A percentile compares a stretch with the other conserved stretches of the same genome.
Conservation (phyloP, 2,329 filamentous ascomycete species). For the Cytospora schulzeri region DNA sequence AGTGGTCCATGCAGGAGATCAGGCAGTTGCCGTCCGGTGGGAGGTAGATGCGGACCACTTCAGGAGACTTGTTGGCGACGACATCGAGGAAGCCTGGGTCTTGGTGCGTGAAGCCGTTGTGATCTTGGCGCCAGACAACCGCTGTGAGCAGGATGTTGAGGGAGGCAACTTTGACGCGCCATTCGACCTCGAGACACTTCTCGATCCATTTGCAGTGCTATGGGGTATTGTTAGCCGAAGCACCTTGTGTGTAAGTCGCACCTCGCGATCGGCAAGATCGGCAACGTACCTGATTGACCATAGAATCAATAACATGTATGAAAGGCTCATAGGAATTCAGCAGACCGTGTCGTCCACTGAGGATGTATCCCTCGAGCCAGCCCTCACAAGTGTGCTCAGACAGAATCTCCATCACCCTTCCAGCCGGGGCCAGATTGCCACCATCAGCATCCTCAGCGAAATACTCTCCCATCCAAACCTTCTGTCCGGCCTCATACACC, state of each 20-base stretch:
- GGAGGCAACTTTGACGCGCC: slow-evolving; percentile 72
- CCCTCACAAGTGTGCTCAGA: slow-evolving; percentile 79
- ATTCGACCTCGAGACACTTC: slow-evolving; percentile 78
- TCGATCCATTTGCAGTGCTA: slow-evolving; percentile 83
- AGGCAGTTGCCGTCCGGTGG: slow-evolving; percentile 80
- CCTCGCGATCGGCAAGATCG: too few species aligned
- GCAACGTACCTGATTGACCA: slow-evolving; percentile 69
- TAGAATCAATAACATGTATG: slow-evolving; percentile 80
- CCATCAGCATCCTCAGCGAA: slow-evolving; percentile 76
- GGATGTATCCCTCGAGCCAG: slow-evolving; percentile 78
- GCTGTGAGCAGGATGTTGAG: slow-evolving; percentile 79
- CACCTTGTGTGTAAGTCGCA: background rate
- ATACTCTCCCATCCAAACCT: slow-evolving; percentile 79
- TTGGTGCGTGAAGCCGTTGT: slow-evolving; percentile 83
- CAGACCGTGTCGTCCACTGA: slow-evolving; percentile 74
- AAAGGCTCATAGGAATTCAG: slow-evolving; percentile 84
- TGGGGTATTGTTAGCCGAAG: slow-evolving; percentile 26
- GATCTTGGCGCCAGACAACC: slow-evolving; percentile 80
- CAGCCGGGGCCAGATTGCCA: slow-evolving; percentile 68
- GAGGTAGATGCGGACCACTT: slow-evolving; percentile 79
- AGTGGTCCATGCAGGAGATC: slow-evolving; percentile 76
- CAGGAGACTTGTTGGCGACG: slow-evolving; percentile 76
- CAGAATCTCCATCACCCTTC: slow-evolving; percentile 83
- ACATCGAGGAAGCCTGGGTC: slow-evolving; percentile 81
- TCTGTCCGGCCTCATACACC: slow-evolving; percentile 75